These are phyloP conservation scores for Colletotrichum camelliae DNA, from an alignment of 2,329 filamentous ascomycete species.

Conservation along the genomic window DNA sequence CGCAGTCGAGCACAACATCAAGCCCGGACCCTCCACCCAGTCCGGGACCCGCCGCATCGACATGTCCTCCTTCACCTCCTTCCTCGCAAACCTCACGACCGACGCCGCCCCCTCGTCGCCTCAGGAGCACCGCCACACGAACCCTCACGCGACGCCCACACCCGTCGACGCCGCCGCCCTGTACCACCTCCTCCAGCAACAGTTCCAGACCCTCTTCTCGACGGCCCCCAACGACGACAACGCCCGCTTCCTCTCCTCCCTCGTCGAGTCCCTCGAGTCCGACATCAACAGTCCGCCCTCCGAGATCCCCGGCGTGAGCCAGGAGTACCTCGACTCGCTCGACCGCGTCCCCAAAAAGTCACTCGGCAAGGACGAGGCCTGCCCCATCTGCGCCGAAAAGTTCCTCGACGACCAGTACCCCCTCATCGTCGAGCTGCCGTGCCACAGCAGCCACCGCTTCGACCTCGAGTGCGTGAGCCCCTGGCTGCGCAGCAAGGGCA, in stretches of 20 bases:
- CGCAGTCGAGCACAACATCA: slow-evolving; percentile 70
- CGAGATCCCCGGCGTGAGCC: slow-evolving; percentile 58
- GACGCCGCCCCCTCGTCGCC: slow-evolving; percentile 29
- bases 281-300: slow-evolving; percentile 59
- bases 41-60: slow-evolving; percentile 60
- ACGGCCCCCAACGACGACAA: slow-evolving; percentile 55
- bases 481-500: slow-evolving; percentile 69
- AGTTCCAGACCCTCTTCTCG: slow-evolving; percentile 55
- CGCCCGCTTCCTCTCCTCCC: slow-evolving; percentile 52
- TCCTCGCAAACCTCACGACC: slow-evolving; percentile 57
- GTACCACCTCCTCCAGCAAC: slow-evolving; percentile 65
- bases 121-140: slow-evolving; percentile 41
- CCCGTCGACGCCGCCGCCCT: slow-evolving; percentile 63
- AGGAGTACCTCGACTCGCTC: slow-evolving; percentile 64
- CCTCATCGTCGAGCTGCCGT: slow-evolving; percentile 69
- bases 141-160: slow-evolving; percentile 64
- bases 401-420: slow-evolving; percentile 68
- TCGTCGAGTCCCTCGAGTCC: slow-evolving; percentile 52
- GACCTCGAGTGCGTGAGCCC: slow-evolving; percentile 73
- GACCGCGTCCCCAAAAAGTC: slow-evolving; percentile 61
- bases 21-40: slow-evolving; percentile 42
- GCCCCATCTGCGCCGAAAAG: slow-evolving; percentile 67
- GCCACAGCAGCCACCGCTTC: slow-evolving; percentile 62
- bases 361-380: slow-evolving; percentile 57
- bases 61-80: slow-evolving; percentile 68